A percentile compares a stretch with the other conserved stretches of the same genome.
Evolutionary conservation across 148 eudicot species (phyloP).

Genomic region (Diospyros kaki): DNA sequence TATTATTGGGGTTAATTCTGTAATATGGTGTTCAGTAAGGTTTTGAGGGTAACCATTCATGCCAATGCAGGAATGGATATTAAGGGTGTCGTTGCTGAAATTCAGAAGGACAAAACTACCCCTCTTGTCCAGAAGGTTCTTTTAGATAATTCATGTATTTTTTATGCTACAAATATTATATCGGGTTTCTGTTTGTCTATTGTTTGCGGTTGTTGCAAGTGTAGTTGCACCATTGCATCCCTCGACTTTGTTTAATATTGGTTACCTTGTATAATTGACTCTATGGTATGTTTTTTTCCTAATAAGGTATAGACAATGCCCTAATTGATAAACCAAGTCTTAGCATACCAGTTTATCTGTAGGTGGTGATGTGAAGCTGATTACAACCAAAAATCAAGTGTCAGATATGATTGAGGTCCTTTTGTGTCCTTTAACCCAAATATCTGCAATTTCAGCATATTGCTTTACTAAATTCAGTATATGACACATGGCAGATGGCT

Average conservation of each 20-base stretch:
- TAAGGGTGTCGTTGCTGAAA: slow-evolving; percentile 90
- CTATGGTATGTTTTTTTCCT: neutral
- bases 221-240: neutral
- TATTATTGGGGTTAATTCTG: slow-evolving; percentile 5
- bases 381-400: slow-evolving; percentile 45
- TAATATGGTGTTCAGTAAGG: neutral
- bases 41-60: slow-evolving; percentile 36
- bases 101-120: slow-evolving; percentile 77
- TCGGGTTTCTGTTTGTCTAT: slow-evolving; percentile 3
- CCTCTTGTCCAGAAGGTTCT: slow-evolving; percentile 92
- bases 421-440: slow-evolving; percentile 14
- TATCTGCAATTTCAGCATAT: neutral
- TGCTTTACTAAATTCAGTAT: slow-evolving; percentile 7
- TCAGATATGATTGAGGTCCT: slow-evolving; percentile 76
- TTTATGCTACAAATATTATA: slow-evolving; percentile 12
- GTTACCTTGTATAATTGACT: neutral
- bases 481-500: neutral
- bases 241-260: slow-evolving; percentile 1
- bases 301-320: neutral
- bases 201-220: slow-evolving; percentile 8
- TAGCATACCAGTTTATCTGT: slow-evolving; percentile 57
- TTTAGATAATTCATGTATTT: neutral
- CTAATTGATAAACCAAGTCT: slow-evolving; percentile 26
- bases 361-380: slow-evolving; percentile 96
- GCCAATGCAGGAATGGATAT: slow-evolving; percentile 96